Evolutionary conservation across 495 filamentous ascomycete genomes (phyloP), one percentile per base, ranked within the genome.

Genomic region (Penicillium maclennaniae): DNA sequence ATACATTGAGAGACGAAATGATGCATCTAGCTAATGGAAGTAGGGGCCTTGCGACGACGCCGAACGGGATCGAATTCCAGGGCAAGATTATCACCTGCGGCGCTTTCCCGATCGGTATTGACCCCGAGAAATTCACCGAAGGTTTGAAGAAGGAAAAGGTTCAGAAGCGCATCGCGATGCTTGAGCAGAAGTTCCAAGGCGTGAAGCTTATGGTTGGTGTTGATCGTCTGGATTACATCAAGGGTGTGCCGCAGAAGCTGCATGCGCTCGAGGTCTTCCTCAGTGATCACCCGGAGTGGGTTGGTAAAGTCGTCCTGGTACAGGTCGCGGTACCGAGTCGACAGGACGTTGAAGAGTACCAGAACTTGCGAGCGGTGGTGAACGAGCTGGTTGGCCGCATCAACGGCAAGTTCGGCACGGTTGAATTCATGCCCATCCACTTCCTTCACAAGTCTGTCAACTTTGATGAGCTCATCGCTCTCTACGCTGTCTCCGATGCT

Each of bases 371-470:
- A 7, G 89, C 90, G 14, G 88, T 95, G 7, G 91, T 97, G 56
- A 97, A 97, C 63, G 92, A 97, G 67, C 78, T 97, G 7, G 91
- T 97, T 10, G 92, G 93, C 14, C 79, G 92, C 40, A 98, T 98
- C 63, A 97, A 97, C 62, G 92, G 92, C 55, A 87, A 83, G 67
- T 97, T 97, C 66, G 92, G 84, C 85, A 96, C 90, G 6, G 84
- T 97, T 56, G 93, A 97, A 68, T 97, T 95, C 71, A 95, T 92
- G 86, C 92, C 92, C 0, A 97, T 97, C 61, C 93, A 97, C 69
- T 97, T 96, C 74, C 83, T 97, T 61, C 92, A 97, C 75, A 92
- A 96, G 67, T 92, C 88, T 5, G 89, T 97, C 66, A 79, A 83
- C 39, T 96, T 96, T 58, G 88, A 96, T 56, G 92, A 97, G 69